These are phyloP conservation scores for Ustilago curta DNA, from an alignment of 1,284 basidiomycete genomes.

Conservation along the genomic window DNA sequence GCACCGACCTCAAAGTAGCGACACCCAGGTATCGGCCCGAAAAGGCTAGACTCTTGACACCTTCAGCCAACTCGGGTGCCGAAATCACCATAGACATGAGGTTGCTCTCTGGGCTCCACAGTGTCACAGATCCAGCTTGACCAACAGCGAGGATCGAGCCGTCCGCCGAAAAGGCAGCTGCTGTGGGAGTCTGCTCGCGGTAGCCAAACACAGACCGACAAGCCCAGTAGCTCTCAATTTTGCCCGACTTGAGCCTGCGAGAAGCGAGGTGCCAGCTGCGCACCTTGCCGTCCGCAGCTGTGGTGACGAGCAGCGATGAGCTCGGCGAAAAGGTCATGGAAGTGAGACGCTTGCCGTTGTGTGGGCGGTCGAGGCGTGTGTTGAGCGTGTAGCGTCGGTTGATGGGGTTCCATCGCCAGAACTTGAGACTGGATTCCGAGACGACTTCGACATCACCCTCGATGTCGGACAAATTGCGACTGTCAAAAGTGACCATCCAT, in stretches of 20 bases:
- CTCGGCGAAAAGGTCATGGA: constrained; percentile 76
- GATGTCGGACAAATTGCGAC: constrained; percentile 70
- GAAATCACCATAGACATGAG: constrained; percentile 76
- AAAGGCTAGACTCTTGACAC: constrained; percentile 38
- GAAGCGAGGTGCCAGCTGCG: constrained; percentile 76
- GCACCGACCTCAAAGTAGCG: constrained; percentile 31
- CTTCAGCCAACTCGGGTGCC: constrained; percentile 49
- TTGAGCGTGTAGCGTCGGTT: constrained; percentile 73
- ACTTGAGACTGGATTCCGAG: constrained; percentile 84
- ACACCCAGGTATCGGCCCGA: constrained; percentile 57
- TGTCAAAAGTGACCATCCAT: constrained; percentile 95
- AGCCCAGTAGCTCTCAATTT: constrained; percentile 61
- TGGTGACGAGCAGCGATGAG: constrained; percentile 74
- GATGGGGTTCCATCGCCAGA: constrained; percentile 84
- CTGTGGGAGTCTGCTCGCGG: constrained; percentile 50
- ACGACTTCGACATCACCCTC: constrained; percentile 72
- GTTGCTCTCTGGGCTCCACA: constrained; percentile 82
- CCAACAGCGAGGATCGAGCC: constrained; percentile 85
- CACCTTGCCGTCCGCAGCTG: constrained; percentile 77
- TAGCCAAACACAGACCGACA: constrained; percentile 64
- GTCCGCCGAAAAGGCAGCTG: constrained; percentile 84
- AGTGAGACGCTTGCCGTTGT: constrained; percentile 78
- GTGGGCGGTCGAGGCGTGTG: constrained; percentile 90
- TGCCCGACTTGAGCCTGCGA: constrained; percentile 57
- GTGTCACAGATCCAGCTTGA: constrained; percentile 77